A percentile compares a stretch with the other conserved stretches of the same genome.
phyloP scores from a whole-genome alignment of 2,329 filamentous ascomycete species.

The Cladosporium sp. region DNA sequence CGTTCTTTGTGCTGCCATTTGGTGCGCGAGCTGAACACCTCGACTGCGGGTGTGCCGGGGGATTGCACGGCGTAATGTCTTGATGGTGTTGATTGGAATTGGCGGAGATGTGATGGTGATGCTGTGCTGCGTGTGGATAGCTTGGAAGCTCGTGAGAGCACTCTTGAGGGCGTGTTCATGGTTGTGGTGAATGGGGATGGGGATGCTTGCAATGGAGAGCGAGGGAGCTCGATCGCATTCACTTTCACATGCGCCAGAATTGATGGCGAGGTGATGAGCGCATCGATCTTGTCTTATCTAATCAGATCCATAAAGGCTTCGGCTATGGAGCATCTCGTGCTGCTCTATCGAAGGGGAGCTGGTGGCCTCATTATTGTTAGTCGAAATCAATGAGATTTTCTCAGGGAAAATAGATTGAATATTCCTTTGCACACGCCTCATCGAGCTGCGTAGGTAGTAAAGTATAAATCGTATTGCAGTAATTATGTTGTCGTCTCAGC shows the following conservation, averaged over 20 bases:
- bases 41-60: slow-evolving; percentile 72
- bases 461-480: background rate
- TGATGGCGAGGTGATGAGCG: background rate
- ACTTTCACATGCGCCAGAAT: background rate
- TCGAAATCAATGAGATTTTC: background rate
- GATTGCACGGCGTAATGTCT: slow-evolving; percentile 71
- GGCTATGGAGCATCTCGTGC: background rate
- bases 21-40: slow-evolving; percentile 84
- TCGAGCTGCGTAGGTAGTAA: background rate
- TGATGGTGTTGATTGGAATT: background rate
- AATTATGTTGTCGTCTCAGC: background rate
- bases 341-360: background rate
- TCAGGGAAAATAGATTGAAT: too few relatives aligned
- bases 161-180: background rate
- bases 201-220: background rate
- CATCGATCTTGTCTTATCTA: background rate
- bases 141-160: background rate
- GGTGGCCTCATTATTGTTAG: background rate
- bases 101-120: background rate
- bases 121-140: background rate
- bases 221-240: background rate
- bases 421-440: too few relatives aligned
- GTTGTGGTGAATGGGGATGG: background rate
- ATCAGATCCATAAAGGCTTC: background rate
- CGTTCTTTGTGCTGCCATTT: slow-evolving; percentile 94